These are phyloP conservation scores for Ampelocalamus luodianensis DNA, from an alignment of 176 grass and related monocot genomes.

Conservation along the genomic window DNA sequence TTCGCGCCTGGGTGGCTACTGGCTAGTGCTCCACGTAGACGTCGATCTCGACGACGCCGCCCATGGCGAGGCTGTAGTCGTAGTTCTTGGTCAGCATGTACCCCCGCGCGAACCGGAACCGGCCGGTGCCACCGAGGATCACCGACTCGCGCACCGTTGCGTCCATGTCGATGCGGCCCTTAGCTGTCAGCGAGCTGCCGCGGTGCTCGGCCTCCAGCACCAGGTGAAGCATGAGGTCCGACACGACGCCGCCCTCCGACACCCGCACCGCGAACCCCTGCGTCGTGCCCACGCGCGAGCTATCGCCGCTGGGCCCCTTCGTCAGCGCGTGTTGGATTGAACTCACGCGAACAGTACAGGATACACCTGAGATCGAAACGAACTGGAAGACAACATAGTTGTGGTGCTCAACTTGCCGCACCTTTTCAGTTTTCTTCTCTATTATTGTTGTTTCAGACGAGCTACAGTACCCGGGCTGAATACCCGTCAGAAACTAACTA, in stretches of 20 bases:
- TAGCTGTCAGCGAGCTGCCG: slow-evolving; percentile 48
- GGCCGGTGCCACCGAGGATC: slow-evolving; percentile 58
- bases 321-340: neutral
- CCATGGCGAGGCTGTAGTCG: slow-evolving; percentile 43
- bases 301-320: slow-evolving; percentile 2
- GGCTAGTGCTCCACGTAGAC: slow-evolving; percentile 50
- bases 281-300: slow-evolving; percentile 8
- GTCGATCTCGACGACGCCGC: slow-evolving; percentile 55
- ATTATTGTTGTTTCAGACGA: too few species aligned
- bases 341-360: too few species aligned
- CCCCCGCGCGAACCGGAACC: slow-evolving; percentile 51
- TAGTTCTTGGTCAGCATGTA: slow-evolving; percentile 40
- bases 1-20: too few species aligned
- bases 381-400: too few species aligned
- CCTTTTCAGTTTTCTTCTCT: too few species aligned
- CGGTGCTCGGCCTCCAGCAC: slow-evolving; percentile 39
- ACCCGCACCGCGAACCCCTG: slow-evolving; percentile 42
- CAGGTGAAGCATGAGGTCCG: slow-evolving; percentile 38
- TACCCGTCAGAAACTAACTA: too few species aligned
- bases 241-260: slow-evolving; percentile 38
- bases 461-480: too few species aligned
- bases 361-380: too few species aligned
- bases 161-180: slow-evolving; percentile 44
- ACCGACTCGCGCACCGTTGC: slow-evolving; percentile 40
- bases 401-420: too few species aligned